Base-by-base conservation (phyloP, 2,329 filamentous ascomycete species). In the Penicillium sp. region DNA sequence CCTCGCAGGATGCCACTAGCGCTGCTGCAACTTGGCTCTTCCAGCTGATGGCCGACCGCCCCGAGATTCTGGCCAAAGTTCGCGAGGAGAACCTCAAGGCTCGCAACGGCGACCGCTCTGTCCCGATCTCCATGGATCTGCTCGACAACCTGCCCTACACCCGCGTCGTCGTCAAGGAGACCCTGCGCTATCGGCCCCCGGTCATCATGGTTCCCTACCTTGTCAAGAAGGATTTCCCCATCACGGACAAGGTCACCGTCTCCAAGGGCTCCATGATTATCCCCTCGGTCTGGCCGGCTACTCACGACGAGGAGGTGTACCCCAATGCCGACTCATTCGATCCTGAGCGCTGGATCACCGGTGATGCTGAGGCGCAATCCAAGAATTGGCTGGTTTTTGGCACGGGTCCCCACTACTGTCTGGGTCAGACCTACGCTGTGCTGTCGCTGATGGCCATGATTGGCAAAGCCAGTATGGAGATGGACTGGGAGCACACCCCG, bases 341-440 rank as follows among this genome's bases (percentile, higher is more conserved):
- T 64, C 92, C 92, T 2, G 90, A 96, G 59, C 83, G 92, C 62
- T 97, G 93, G 82, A 92, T 92, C 70, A 82, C 81, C 1, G 93
- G 92, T 52, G 87, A 91, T 62, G 93, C 92, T 10, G 91, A 95
- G 72, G 83, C 87, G 70, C 87, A 92, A 60, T 87, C 85, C 67
- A 97, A 96, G 85, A 98, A 97, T 78, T 97, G 86, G 78, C 80
- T 98, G 44, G 91, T 97, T 15, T 97, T 98, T 63, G 93, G 93
- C 64, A 91, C 88, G 15, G 93, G 93, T 6, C 89, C 93, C 62
- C 93, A 97, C 75, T 95, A 97, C 78, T 98, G 93, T 71, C 79
- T 97, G 31, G 93, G 92, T 45, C 92, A 97, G 76, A 85, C 85
- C 39, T 98, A 96, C 66, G 93, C 90, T 7, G 85, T 89, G 70